Evolutionary conservation across 108 stramenopile species (phyloP).

Genomic region (Nitzschia palea): DNA sequence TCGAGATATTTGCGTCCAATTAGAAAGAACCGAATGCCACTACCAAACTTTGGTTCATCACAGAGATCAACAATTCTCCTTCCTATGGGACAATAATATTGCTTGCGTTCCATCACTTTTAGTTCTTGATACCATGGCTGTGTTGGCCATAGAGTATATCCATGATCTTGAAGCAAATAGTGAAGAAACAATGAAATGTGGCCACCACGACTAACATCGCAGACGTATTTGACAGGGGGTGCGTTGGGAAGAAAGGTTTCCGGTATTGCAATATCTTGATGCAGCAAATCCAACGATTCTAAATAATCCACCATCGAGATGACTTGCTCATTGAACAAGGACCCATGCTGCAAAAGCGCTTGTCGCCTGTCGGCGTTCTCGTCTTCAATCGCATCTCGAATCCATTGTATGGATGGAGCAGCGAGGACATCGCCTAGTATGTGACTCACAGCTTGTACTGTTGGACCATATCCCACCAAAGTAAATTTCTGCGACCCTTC

Average conservation of each 20-base stretch:
- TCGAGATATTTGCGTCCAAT: constrained; percentile 49
- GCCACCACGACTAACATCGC: constrained; percentile 43
- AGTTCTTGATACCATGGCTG: constrained; percentile 58
- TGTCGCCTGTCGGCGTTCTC: constrained; percentile 29
- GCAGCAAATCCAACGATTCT: constrained; percentile 13
- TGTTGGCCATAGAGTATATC: constrained; percentile 32
- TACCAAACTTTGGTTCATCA: constrained; percentile 50
- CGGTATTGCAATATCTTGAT: background rate
- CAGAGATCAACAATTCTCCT: constrained; percentile 42
- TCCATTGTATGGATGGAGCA: constrained; percentile 21
- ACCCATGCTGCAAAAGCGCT: constrained; percentile 33
- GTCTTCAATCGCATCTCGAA: constrained; percentile 39
- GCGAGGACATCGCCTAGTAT: constrained; percentile 32
- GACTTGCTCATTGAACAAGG: constrained; percentile 32
- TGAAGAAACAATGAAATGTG: constrained; percentile 33
- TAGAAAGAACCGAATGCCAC: constrained; percentile 35
- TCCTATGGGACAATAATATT: constrained; percentile 50
- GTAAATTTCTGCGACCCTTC: constrained; percentile 11
- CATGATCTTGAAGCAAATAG: constrained; percentile 17
- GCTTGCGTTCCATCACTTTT: constrained; percentile 17
- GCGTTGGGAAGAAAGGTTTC: background rate
- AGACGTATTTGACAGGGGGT: constrained; percentile 17
- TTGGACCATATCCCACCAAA: constrained; percentile 28
- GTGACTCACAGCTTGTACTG: constrained; percentile 39
- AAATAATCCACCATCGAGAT: constrained; percentile 36